phyloP scores from a whole-genome alignment of 2,329 filamentous ascomycete species.

The Fusarium equiseti region DNA sequence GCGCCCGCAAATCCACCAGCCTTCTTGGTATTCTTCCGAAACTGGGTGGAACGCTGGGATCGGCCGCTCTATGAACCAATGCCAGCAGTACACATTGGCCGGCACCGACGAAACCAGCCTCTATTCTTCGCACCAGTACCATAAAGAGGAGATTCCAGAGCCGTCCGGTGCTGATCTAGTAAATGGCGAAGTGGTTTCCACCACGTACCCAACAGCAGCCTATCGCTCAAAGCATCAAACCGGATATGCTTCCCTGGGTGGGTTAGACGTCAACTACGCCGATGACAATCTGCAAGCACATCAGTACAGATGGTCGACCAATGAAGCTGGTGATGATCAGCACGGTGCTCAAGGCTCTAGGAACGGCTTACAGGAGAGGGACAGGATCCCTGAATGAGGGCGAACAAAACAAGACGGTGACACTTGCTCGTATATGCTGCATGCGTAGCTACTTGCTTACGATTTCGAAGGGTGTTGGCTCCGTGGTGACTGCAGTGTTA shows the following conservation, averaged over 20 bases:
- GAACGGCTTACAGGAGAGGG: background rate
- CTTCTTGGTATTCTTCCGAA: conserved; percentile 24
- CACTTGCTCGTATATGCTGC: background rate
- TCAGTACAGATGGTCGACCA: conserved; percentile 4
- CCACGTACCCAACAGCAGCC: background rate
- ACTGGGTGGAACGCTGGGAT: conserved; percentile 21
- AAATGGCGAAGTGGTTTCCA: background rate
- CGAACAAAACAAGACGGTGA: background rate
- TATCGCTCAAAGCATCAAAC: background rate
- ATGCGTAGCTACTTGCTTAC: conserved; percentile 12
- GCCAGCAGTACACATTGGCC: conserved; percentile 20
- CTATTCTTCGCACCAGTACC: conserved; percentile 1
- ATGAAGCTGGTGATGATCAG: background rate
- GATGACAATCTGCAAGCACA: conserved; percentile 4
- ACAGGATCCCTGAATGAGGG: background rate
- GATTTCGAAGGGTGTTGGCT: background rate
- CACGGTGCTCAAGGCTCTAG: background rate
- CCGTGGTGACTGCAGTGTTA: background rate
- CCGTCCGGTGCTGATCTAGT: background rate
- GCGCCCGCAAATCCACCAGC: conserved; percentile 22
- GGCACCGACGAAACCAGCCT: background rate
- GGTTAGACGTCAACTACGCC: background rate
- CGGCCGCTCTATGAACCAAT: conserved; percentile 24
- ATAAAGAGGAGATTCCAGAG: conserved; percentile 9
- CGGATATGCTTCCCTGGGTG: background rate